Evolutionary conservation across 805 yeast genomes (phyloP).

Genomic region (Tetrapisispora iriomotensis): DNA sequence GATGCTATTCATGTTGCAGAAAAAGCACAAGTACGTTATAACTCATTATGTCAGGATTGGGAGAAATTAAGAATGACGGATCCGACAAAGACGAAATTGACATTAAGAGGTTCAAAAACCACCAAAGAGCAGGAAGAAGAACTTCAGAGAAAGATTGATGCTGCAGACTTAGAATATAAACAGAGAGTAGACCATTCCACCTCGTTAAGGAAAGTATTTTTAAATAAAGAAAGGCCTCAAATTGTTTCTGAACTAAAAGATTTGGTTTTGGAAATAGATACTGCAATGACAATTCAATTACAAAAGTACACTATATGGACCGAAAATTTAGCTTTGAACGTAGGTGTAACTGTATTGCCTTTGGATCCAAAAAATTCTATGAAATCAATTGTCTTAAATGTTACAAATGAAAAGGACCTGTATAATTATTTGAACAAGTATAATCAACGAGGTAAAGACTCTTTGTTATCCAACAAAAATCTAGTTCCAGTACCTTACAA

Average conservation of each 20-base stretch:
- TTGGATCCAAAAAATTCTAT: slow-evolving; percentile 51
- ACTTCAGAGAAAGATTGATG: slow-evolving; percentile 63
- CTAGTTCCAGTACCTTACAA: slow-evolving; percentile 61
- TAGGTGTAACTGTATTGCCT: slow-evolving; percentile 78
- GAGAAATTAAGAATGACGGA: slow-evolving; percentile 74
- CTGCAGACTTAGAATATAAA: slow-evolving; percentile 81
- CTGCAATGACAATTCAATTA: slow-evolving; percentile 79
- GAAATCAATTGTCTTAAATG: slow-evolving; percentile 63
- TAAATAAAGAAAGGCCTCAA: slow-evolving; percentile 68
- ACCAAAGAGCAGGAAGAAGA: slow-evolving; percentile 86
- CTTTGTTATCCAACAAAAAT: slow-evolving; percentile 29
- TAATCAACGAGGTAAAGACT: slow-evolving; percentile 28
- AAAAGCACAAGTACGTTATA: slow-evolving; percentile 74
- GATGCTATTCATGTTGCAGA: slow-evolving; percentile 81
- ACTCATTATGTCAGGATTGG: slow-evolving; percentile 73
- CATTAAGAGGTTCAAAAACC: slow-evolving; percentile 69
- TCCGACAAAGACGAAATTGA: slow-evolving; percentile 73
- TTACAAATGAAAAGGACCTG: slow-evolving; percentile 77
- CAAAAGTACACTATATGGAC: slow-evolving; percentile 82
- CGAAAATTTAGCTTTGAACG: slow-evolving; percentile 72
- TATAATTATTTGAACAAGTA: slow-evolving; percentile 54
- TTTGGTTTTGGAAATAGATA: slow-evolving; percentile 75
- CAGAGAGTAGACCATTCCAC: slow-evolving; percentile 65
- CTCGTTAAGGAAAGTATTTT: slow-evolving; percentile 61
- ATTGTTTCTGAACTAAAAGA: slow-evolving; percentile 62